A percentile compares a stretch with the other conserved stretches of the same genome.
Evolutionary conservation across 148 eudicot species (phyloP).

Genomic region (Pouteria glomerata): DNA sequence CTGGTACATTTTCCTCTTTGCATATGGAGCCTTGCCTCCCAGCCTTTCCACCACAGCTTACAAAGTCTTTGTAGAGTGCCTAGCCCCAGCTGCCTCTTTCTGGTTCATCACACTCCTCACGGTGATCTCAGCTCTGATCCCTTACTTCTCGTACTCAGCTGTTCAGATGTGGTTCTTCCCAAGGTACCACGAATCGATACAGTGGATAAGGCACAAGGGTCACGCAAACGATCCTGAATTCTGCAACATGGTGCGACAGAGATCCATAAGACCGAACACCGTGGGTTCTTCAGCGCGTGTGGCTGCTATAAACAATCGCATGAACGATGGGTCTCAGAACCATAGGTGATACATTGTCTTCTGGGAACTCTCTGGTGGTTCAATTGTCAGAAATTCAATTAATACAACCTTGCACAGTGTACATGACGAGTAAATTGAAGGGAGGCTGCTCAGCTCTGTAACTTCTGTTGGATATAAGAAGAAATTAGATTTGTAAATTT

Average conservation of each 20-base stretch:
- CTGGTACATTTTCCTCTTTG: conserved; percentile 69
- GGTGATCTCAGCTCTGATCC: conserved; percentile 58
- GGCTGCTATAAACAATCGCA: conserved; percentile 32
- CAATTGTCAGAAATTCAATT: no score
- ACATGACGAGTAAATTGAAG: no score
- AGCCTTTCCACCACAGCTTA: conserved; percentile 60
- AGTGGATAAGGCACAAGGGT: conserved; percentile 77
- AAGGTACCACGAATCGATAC: conserved; percentile 82
- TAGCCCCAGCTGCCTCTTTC: conserved; percentile 56
- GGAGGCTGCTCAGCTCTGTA: not conserved
- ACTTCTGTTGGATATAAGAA: not conserved
- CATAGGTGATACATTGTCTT: not conserved
- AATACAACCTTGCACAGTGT: no score
- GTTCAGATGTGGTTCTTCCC: conserved; percentile 80
- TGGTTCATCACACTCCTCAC: conserved; percentile 57
- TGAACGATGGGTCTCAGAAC: conserved; percentile 13
- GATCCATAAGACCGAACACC: conserved; percentile 60
- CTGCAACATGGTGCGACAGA: conserved; percentile 48
- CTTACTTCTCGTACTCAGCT: conserved; percentile 53
- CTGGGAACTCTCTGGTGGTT: not conserved
- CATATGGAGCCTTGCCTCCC: conserved; percentile 57
- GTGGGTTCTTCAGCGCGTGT: conserved; percentile 73
- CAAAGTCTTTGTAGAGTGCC: conserved; percentile 55
- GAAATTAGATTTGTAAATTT: conserved; percentile 5
- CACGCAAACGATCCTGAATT: conserved; percentile 61